A percentile compares a stretch with the other conserved stretches of the same genome.
Evolutionary conservation across 495 filamentous ascomycete species (phyloP).

Genomic region (Penicillium riverlandense): DNA sequence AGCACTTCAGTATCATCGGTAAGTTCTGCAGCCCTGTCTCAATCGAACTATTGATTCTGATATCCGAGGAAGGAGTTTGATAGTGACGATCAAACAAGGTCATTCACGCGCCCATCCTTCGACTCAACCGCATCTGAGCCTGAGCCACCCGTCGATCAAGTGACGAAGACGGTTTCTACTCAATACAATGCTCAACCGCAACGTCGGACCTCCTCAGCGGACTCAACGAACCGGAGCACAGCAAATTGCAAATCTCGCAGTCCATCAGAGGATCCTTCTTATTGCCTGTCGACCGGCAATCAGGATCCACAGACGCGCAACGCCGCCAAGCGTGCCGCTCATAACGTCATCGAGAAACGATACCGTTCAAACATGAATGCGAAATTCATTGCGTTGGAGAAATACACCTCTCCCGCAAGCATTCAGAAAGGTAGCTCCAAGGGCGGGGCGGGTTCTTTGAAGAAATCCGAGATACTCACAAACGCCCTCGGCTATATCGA

Average conservation of each 20-base stretch:
- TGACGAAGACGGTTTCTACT: conserved; percentile 2
- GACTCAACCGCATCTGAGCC: conserved; percentile 10
- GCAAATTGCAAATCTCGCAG: conserved; percentile 25
- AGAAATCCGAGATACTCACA: conserved; percentile 54
- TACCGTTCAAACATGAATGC: conserved; percentile 49
- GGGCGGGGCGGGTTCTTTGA: conserved; percentile 28
- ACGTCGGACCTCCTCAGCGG: background rate
- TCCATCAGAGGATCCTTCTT: conserved; percentile 22
- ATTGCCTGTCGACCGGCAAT: conserved; percentile 10
- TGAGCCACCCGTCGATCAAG: background rate
- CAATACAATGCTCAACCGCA: conserved; percentile 25
- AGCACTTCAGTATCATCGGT: conserved; percentile 29
- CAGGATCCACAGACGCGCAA: conserved; percentile 27
- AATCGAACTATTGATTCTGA: background rate
- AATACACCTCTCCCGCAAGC: conserved; percentile 26
- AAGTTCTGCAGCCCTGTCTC: background rate
- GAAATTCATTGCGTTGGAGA: conserved; percentile 40
- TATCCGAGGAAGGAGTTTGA: conserved; percentile 24
- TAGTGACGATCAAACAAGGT: conserved; percentile 37
- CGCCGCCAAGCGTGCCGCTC: conserved; percentile 42
- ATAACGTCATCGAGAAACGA: conserved; percentile 48
- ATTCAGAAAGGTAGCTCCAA: conserved; percentile 17
- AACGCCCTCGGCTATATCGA: conserved; percentile 67
- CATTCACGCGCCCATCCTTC: conserved; percentile 18
- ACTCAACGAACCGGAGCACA: conserved; percentile 10